Base-by-base conservation (phyloP, 208 protist species). In the Trypanosoma theileri region DNA sequence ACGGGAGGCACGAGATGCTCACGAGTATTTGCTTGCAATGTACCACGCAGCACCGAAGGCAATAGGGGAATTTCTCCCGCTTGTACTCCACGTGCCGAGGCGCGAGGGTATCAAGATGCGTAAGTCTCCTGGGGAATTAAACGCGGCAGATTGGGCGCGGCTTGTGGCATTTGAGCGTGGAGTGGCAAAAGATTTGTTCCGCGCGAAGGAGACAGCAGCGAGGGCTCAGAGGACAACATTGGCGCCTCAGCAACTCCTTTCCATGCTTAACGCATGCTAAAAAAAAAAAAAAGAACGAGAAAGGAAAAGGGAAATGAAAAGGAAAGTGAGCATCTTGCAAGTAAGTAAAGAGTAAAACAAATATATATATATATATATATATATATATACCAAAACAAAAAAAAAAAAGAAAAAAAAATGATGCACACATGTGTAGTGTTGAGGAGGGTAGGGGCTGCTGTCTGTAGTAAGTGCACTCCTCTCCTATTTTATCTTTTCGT, bases 121-220 rank as follows among this genome's bases (percentile, higher is more conserved):
- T n/a, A 17, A 52, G 21, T 58, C 52, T 22, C 68, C 79, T 42
- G 67, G 68, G 26, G 64, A 77, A 57, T 21, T 75, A 11, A 94
- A 91, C 69, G 71, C 82, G 7, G 66, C 59, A 28, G 89, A 94
- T 61, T 94, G 89, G 86, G 58, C 80, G 1, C 48, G 69, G 19
- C 86, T 88, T 67, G 77, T 91, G 12, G 51, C 53, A 12, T 94
- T 94, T 58, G 89, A 94, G 71, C 81, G 86, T 21, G 52, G 72
- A 11, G 76, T 94, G 26, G 77, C 86, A n/a, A 83, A 80, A 57
- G 89, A 94, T 60, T 65, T 94, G 73, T 22, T 61, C 26, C 62
- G 61, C 26, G 75, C 86, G 26, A 77, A 82, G 62, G 73, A 82
- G 22, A 79, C 86, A 4, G 72, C 78, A 19, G 76, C 79, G 63